Evolutionary conservation across 2,329 filamentous ascomycete genomes (phyloP), one percentile per base, ranked within the genome.

Genomic region (Claviceps citrina): DNA sequence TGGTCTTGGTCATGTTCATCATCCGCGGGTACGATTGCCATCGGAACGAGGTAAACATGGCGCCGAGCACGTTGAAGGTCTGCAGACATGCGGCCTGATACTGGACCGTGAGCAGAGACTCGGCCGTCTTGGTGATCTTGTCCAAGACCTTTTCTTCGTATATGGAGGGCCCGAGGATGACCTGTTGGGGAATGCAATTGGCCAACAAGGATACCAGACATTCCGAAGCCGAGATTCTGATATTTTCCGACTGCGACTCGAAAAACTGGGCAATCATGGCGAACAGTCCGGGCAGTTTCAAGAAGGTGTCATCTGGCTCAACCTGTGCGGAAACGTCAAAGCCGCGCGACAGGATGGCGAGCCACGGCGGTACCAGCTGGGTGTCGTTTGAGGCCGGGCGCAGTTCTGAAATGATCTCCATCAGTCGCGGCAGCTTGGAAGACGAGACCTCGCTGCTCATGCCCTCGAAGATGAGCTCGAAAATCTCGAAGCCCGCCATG

Each of bases 31-130:
- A 73, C 2, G 87, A 78, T 44, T 78, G 78, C 89, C 89, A 96
- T 50, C 81, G 76, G 43, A 95, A 66, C 2, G 80, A 73, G 51
- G 93, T 84, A 48, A 94, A 94, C 65, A 94, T 83, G 40, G 84
- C 82, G 7, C 78, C 78, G 27, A 94, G 69, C 7, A 95, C 83
- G 49, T 78, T 84, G 64, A 96, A 96, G 1, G 93, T 86, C 57
- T 98, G 87, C 62, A 83, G 78, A 84, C 89, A 95, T 3, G 91
- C 91, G 20, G 81, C 77, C 62, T 96, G 91, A 54, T 87, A 98
- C 54, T 91, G 91, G 30, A 96, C 78, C 38, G 77, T 87, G 34
- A 98, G 68, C 7, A 96, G 67, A 28, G 80, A 74, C 45, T 80
- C 78, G 0, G 82, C 78, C 3, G 71, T 70, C 54, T 75, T 81